A percentile compares a stretch with the other conserved stretches of the same genome.
phyloP scores from a whole-genome alignment of 176 grass and related monocot species.

The Melocanna baccifera region DNA sequence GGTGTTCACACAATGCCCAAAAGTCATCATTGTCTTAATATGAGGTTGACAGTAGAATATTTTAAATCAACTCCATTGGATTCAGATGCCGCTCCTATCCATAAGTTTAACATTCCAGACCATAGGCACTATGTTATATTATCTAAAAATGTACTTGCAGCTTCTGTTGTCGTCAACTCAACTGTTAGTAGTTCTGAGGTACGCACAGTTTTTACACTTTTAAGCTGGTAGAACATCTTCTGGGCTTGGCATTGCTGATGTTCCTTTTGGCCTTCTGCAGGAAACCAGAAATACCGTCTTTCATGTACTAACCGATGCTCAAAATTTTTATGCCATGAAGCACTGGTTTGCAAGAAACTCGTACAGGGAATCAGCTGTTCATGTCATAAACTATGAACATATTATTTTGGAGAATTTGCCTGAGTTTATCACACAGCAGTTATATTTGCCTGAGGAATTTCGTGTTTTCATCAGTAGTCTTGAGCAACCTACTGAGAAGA shows the following conservation, averaged over 20 bases:
- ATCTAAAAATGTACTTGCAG: conserved; percentile 90
- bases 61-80: conserved; percentile 60
- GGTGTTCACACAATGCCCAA: conserved; percentile 99
- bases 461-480: conserved; percentile 76
- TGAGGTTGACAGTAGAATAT: conserved; percentile 97
- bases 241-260: conserved; percentile 35
- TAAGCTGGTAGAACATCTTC: conserved; percentile 5
- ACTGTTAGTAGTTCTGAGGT: conserved; percentile 88
- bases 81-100: conserved; percentile 46
- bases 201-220: conserved; percentile 6
- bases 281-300: conserved; percentile 76
- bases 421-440: conserved; percentile 42
- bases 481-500: conserved; percentile 61
- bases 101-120: conserved; percentile 58
- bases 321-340: conserved; percentile 97
- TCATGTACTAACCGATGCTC: conserved; percentile 78
- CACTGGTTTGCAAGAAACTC: conserved; percentile 85
- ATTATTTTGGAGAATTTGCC: conserved; percentile 54
- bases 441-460: conserved; percentile 89
- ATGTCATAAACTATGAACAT: conserved; percentile 80
- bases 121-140: conserved; percentile 88
- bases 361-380: conserved; percentile 64
- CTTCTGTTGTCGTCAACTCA: conserved; percentile 90
- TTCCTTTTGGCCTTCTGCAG: conserved; percentile 49
- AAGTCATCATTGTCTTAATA: conserved; percentile 92